phyloP scores from a whole-genome alignment of 352 stramenopile species.

The Pythium guiyangense region DNA sequence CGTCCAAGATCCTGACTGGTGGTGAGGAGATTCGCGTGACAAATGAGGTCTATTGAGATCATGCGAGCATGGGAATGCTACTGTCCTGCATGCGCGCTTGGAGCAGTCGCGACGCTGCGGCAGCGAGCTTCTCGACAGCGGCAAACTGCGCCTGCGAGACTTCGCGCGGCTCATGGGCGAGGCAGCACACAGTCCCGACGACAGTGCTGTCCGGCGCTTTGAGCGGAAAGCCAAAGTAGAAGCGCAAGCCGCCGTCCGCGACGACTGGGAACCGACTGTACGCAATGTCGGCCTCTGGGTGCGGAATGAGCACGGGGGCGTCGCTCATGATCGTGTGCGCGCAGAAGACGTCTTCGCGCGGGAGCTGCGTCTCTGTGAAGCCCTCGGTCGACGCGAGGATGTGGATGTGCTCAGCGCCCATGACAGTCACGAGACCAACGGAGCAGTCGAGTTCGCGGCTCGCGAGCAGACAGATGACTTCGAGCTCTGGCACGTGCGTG shows the following conservation, averaged over 20 bases:
- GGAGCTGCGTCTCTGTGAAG: slow-evolving; percentile 20
- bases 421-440: slow-evolving; percentile 40
- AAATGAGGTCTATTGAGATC: no score
- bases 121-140: slow-evolving; percentile 29
- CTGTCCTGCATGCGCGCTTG: slow-evolving; percentile 10
- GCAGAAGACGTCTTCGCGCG: slow-evolving; percentile 46
- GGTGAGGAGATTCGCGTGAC: no score
- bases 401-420: slow-evolving; percentile 31
- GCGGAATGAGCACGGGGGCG: slow-evolving; percentile 38
- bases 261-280: slow-evolving; percentile 30
- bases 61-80: background rate
- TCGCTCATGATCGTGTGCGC: slow-evolving; percentile 49
- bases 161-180: slow-evolving; percentile 32
- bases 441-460: slow-evolving; percentile 32
- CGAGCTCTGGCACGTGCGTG: slow-evolving; percentile 35
- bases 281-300: slow-evolving; percentile 51
- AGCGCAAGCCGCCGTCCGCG: slow-evolving; percentile 28
- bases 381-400: slow-evolving; percentile 34
- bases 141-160: slow-evolving; percentile 48
- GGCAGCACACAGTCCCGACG: slow-evolving; percentile 49
- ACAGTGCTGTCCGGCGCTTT: slow-evolving; percentile 23
- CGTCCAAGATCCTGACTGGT: slow-evolving; percentile 34
- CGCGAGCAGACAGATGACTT: slow-evolving; percentile 43
- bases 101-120: slow-evolving; percentile 31
- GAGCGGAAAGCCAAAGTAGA: slow-evolving; percentile 60